Evolutionary conservation across 2,329 filamentous ascomycete genomes (phyloP).

Genomic region (Neophaeococcomyces mojaviensis): DNA sequence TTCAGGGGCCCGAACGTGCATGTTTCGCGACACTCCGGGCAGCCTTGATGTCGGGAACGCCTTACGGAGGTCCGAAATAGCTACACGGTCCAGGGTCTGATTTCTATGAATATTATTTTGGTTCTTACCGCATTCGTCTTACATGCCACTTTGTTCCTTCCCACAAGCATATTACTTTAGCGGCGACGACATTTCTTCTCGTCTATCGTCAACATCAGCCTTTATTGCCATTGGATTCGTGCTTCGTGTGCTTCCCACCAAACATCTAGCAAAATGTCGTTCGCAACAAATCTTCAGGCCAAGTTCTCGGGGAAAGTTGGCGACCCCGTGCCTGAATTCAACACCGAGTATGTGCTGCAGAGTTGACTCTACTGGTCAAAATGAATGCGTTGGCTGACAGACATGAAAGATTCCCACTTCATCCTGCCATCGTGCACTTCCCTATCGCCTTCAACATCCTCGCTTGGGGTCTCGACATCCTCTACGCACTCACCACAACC

Average conservation of each 20-base stretch:
- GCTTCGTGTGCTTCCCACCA: background rate
- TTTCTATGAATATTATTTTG: slow-evolving; percentile 9
- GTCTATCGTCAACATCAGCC: background rate
- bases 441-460: slow-evolving; percentile 24
- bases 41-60: slow-evolving; percentile 1
- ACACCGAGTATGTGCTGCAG: slow-evolving; percentile 18
- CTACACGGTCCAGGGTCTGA: background rate
- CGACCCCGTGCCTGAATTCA: slow-evolving; percentile 23
- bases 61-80: slow-evolving; percentile 9
- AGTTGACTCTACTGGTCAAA: background rate
- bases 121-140: background rate
- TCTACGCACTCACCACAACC: slow-evolving; percentile 20
- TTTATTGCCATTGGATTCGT: background rate
- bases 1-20: too few species aligned
- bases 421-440: slow-evolving; percentile 23
- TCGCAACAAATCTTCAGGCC: slow-evolving; percentile 20
- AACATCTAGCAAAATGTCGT: slow-evolving; percentile 15
- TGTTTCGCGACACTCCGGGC: too few species aligned
- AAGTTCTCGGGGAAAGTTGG: slow-evolving; percentile 22
- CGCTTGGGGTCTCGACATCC: slow-evolving; percentile 22
- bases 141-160: slow-evolving; percentile 4
- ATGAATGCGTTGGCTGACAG: background rate
- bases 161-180: background rate
- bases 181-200: background rate
- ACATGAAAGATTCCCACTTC: slow-evolving; percentile 14